phyloP scores from a whole-genome alignment of 1,139 yeast species.

The Pichia sp. region DNA sequence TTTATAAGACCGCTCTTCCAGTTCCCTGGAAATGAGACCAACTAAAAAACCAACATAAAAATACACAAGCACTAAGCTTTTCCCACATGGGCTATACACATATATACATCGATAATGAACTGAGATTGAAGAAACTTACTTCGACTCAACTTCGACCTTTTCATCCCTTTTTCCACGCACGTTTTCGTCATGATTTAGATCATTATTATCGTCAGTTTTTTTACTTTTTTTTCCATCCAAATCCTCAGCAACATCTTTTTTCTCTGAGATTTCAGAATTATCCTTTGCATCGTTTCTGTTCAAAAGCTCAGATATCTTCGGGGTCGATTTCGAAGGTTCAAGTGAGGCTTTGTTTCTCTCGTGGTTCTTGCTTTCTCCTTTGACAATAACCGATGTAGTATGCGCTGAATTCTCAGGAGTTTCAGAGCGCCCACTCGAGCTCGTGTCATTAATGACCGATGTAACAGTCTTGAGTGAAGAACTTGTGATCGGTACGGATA shows the following conservation, averaged over 20 bases:
- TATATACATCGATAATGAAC: not conserved
- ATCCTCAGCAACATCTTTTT: not conserved
- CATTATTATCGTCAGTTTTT: not conserved
- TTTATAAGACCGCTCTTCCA: not conserved
- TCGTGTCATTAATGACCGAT: not conserved
- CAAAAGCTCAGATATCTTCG: not conserved
- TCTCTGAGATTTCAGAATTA: not conserved
- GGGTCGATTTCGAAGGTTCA: not conserved
- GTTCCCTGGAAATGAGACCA: not conserved
- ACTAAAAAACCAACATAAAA: not conserved
- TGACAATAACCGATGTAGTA: not conserved
- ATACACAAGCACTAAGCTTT: not conserved
- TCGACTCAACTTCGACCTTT: not conserved
- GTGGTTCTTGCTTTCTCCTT: not conserved
- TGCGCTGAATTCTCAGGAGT: not conserved
- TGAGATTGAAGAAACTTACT: not conserved
- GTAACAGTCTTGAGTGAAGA: slow-evolving; percentile 14
- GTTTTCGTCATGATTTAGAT: not conserved
- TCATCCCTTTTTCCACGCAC: not conserved
- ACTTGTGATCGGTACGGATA: slow-evolving; percentile 6
- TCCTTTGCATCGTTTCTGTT: not conserved
- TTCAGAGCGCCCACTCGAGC: not conserved
- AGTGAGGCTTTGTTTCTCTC: not conserved
- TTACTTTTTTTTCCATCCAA: not conserved
- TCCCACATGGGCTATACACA: not conserved